Percentiles rank a stretch among this genome's conserved stretches.
Conservation (phyloP, 2,329 filamentous ascomycete species). For the Monilinia fructicola region DNA sequence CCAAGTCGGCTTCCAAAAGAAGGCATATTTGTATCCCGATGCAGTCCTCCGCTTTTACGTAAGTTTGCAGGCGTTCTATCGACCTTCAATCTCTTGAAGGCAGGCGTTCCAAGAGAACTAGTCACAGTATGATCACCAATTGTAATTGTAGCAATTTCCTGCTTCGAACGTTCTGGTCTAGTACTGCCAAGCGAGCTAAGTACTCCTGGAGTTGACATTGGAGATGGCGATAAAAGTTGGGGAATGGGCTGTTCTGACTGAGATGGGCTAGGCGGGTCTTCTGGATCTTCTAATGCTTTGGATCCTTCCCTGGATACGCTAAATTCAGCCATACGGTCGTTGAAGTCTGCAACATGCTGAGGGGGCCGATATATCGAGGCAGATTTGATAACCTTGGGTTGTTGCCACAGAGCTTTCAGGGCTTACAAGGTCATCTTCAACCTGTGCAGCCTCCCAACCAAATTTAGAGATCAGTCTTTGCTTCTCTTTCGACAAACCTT, state of each 20-base stretch:
- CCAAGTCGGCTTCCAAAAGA: constrained; percentile 39
- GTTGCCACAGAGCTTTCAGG: constrained; percentile 29
- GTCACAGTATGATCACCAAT: constrained; percentile 40
- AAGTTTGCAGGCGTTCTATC: constrained; percentile 24
- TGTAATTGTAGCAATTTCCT: constrained; percentile 40
- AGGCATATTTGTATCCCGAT: constrained; percentile 23
- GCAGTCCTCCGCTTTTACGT: constrained; percentile 4
- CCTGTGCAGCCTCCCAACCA: constrained; percentile 28
- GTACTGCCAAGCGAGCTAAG: constrained; percentile 33
- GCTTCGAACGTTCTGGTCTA: constrained; percentile 28
- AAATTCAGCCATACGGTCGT: constrained; percentile 36
- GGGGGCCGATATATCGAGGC: constrained; percentile 25
- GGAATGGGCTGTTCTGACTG: constrained; percentile 31
- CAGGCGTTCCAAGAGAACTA: constrained; percentile 38
- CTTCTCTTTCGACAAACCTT: constrained; percentile 36
- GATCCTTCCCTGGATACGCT: constrained; percentile 18
- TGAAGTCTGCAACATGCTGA: constrained; percentile 38
- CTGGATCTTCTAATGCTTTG: constrained; percentile 14
- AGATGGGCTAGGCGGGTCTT: background rate
- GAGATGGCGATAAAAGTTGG: constrained; percentile 33
- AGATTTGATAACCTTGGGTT: constrained; percentile 26
- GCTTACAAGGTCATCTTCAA: constrained; percentile 26
- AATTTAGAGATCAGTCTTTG: constrained; percentile 33
- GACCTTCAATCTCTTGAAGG: constrained; percentile 32
- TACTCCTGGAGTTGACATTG: constrained; percentile 32